Evolutionary conservation across 2,329 filamentous ascomycete genomes (phyloP), one percentile per base, ranked within the genome.

Genomic region (Neophaeococcomyces aloes): DNA sequence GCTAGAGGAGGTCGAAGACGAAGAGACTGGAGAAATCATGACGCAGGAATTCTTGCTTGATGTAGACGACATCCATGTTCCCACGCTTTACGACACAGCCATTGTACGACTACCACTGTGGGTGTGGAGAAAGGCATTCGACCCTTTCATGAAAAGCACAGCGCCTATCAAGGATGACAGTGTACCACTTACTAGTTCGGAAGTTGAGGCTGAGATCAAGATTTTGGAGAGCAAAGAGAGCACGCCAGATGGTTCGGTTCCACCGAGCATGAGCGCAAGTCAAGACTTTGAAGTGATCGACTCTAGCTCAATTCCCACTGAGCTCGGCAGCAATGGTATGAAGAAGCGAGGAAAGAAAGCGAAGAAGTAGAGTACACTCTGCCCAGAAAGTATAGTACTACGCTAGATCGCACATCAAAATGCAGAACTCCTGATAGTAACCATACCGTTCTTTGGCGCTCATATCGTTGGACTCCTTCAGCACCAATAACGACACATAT

Each of bases 1-100:
- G n/a, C 87, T 96, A 64, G 85, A 94, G 59, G 76, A 86, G 56
- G 85, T 86, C 39, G 87, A 42, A 14, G 88, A 96, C 64, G 85
- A 94, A 59, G 76, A 86, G 56, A 86, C 86, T 40, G 87, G 88
- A 53, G 86, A 95, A 18, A 91, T 91, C 42, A 78, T 84, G 44
- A 75, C 78, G 25, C 76, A 83, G 53, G 86, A 95, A 60, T 94
- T 81, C 59, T 68, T 95, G 51, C 78, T 98, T 48, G 89, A 98
- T 61, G 79, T 95, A 57, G 76, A 87, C 47, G 86, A 95, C 61
- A 80, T 98, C 48, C 71, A 75, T 34, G 69, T 73, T 52, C 91
- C 91, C 1, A 83, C 81, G 2, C 67, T 95, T 61, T 75, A 67
- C 50, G 84, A 96, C 59, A 98, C 91, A 0, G 79, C 87, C 48